Percentiles rank a stretch among this genome's conserved stretches.
These are phyloP conservation scores for Fraxinus dipetala DNA, from an alignment of 305 asterid genomes.

Conservation along the genomic window DNA sequence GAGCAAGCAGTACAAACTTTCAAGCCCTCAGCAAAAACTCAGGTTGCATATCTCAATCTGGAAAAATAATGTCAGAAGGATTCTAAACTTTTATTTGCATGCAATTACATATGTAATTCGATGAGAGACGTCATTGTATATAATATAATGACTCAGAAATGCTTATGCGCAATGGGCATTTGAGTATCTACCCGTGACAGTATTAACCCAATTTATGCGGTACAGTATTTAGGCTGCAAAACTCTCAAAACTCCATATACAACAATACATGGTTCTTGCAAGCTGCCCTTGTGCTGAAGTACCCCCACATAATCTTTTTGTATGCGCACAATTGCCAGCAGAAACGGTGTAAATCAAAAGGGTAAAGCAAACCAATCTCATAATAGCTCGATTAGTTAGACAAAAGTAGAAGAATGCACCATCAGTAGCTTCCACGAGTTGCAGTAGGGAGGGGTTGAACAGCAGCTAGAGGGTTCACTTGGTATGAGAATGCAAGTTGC, in stretches of 20 bases:
- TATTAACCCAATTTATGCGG: neutral
- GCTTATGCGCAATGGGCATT: neutral
- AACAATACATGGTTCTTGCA: neutral
- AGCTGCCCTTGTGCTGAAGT: neutral
- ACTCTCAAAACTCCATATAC: neutral
- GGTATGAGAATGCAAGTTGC: conserved; percentile 92
- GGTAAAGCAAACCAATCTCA: neutral
- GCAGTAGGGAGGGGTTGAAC: conserved; percentile 64
- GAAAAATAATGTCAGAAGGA: neutral
- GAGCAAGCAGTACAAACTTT: neutral
- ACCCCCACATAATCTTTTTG: neutral
- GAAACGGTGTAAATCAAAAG: neutral
- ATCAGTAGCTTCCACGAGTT: conserved; percentile 44
- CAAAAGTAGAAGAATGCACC: conserved; percentile 8
- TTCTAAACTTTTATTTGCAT: neutral
- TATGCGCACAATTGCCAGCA: neutral
- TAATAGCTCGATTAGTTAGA: neutral
- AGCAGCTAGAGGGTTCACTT: conserved; percentile 94
- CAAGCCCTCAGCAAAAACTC: neutral
- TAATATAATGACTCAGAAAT: neutral
- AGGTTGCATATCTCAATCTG: neutral
- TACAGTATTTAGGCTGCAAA: neutral
- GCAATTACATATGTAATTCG: neutral
- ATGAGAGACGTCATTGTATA: neutral
- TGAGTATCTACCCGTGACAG: neutral